Evolutionary conservation across 768 basidiomycete species (phyloP).

Genomic region (Mrakia frigida): DNA sequence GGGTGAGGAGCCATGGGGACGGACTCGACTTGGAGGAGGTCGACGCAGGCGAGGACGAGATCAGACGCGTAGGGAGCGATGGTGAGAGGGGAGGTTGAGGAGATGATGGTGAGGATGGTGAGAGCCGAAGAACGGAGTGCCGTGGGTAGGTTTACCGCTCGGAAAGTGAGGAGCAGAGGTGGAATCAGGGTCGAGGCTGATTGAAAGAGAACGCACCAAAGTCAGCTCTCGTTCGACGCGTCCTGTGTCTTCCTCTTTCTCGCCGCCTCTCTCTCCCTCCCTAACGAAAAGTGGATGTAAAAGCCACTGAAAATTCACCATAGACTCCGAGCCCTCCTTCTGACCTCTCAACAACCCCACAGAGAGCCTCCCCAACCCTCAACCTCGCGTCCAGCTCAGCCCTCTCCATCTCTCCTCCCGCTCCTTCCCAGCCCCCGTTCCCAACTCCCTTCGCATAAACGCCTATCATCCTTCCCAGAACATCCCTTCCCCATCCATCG

Average conservation of each 20-base stretch:
- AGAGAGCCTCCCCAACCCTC: constrained; percentile 79
- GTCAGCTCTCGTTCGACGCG: background rate
- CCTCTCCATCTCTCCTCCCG: constrained; percentile 44
- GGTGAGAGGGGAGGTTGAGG: constrained; percentile 59
- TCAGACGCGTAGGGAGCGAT: constrained; percentile 60
- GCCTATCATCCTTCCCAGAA: constrained; percentile 61
- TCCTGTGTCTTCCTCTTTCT: background rate
- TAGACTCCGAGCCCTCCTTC: constrained; percentile 64
- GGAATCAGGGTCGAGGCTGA: constrained; percentile 54
- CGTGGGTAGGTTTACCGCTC: constrained; percentile 60
- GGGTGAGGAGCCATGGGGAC: constrained; percentile 33
- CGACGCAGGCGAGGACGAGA: constrained; percentile 63
- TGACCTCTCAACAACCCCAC: constrained; percentile 65
- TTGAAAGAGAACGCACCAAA: background rate
- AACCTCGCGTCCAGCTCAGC: constrained; percentile 67
- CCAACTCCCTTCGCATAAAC: constrained; percentile 50
- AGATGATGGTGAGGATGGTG: constrained; percentile 68
- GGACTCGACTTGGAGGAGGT: constrained; percentile 55
- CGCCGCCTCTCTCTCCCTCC: no score
- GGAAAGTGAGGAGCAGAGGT: constrained; percentile 60
- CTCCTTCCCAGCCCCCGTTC: constrained; percentile 47
- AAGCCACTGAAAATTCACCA: constrained; percentile 49
- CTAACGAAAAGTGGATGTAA: background rate
- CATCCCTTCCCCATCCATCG: constrained; percentile 66
- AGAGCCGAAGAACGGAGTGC: constrained; percentile 64